Base-by-base conservation (phyloP, 495 filamentous ascomycete genomes). In the Hypoxylon lenormandii region DNA sequence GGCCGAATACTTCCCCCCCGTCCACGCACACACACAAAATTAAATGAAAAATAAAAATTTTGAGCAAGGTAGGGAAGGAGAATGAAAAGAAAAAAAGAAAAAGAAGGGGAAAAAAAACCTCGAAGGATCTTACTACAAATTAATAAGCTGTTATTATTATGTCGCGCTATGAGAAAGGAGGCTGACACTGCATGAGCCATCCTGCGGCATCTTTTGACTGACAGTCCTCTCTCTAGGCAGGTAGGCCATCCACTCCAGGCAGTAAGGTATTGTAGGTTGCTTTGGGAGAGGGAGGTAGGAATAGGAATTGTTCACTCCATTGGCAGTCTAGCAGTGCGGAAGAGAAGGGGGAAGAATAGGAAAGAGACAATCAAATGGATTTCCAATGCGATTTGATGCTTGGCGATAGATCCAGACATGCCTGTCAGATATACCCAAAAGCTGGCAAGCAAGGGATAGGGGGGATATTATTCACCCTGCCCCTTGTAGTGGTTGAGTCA, bases 161-260 rank as follows among this genome's bases (percentile, higher is more conserved):
- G 51, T 54, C 40, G 55, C 53, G 60, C 66, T 45, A 61, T 55
- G 43, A 26, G 37, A 56, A 64, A 50, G 50, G 45, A 60, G 43
- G 66, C 60, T 70, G 60, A 70, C 66, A 60, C 11, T 70, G 59
- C 48, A 65, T 70, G 47, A 7, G 30, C 23, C 5, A 60, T 64
- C 66, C 60, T 64, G 55, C 38, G 28, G 28, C 38, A 36, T 28
- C 42, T n/a, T 18, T 52, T 28, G 11, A 5, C 30, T 30, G 10
- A 33, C 10, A 11, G 30, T 8, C 50, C 6, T 38, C 18, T 30
- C 16, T 37, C 8, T 28, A n/a, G n/a, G n/a, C n/a, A n/a, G n/a
- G n/a, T n/a, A n/a, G n/a, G n/a, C n/a, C n/a, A n/a, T 23, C 22
- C 21, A 16, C 43, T 46, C 13, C 3, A 46, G 43, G 43, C 18